Base-by-base conservation (phyloP, 2,329 filamentous ascomycete species). In the Fusarium brevicatenulatum region DNA sequence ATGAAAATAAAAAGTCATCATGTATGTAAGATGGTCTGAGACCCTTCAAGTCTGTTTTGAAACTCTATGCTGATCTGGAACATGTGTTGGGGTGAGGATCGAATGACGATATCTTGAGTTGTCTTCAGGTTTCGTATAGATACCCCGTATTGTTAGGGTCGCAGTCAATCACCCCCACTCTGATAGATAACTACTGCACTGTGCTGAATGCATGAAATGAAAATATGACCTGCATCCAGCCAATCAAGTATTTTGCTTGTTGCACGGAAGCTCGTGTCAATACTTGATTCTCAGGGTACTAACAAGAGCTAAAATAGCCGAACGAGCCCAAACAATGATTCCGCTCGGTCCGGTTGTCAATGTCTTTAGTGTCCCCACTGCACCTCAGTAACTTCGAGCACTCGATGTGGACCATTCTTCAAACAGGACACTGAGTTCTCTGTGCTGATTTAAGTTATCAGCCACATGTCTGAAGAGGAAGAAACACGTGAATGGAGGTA, bases 91-190 rank as follows among this genome's bases (percentile, higher is more conserved):
- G 12, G 30, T 63, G 61, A 63, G 43, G n/a, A 12, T 19, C 2
- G 13, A 11, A 63, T 63, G 55, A 63, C 28, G 61, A 18, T 30
- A 30, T 16, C 6, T n/a, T 28, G n/a, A 42, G n/a, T 28, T 36
- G 18, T 28, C n/a, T 3, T 25, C 15, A 34, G 18, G n/a, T 7
- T 10, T 10, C 18, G 16, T 25, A 25, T 52, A 16, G 4, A 36
- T 25, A 7, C 19, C 11, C 25, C 15, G 28, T 4, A 15, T 46
- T 12, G 4, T 15, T 7, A 13, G 53, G 37, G 36, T 55, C 10
- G 6, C 53, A 42, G 12, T 30, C 25, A 43, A 19, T 34, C 28
- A 19, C 4, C 4, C 21, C 34, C 50, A 28, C 32, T 23, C 13
- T 18, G 28, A n/a, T 6, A n/a, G 7, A 10, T 32, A 28, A 28